Evolutionary conservation across 2,329 filamentous ascomycete species (phyloP), one percentile per base, ranked within the genome.

Genomic region (Neocucurbitaria cava): DNA sequence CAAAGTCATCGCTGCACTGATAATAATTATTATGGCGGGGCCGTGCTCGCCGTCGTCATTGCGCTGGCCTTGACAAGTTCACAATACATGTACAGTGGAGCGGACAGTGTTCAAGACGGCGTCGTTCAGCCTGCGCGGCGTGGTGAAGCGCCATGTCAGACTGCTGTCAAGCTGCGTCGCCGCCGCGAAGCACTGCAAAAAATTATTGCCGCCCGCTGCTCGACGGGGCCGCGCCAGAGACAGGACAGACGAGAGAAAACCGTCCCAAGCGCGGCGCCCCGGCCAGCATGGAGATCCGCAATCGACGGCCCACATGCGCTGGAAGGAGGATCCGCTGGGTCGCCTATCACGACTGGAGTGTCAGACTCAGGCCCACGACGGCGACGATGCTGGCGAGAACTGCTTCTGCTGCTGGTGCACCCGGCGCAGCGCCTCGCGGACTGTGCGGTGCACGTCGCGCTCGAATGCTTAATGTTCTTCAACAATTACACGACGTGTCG

Each of bases 21-120:
- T 35, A 3, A 62, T 56, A 55, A 52, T 58, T 54, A 55, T 61
- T 52, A 40, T 40, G 54, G 54, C 54, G 59, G 56, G 63, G 56
- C 63, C 59, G 63, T 67, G 61, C 56, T 46, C 50, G 45, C 46
- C 13, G 48, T 59, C 61, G 61, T 65, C 59, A 64, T 66, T 59
- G 59, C 56, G 62, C 58, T 52, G 49, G 50, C 56, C 55, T 42
- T 56, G 3, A 20, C 20, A 26, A 26, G n/a, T n/a, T n/a, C 9
- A 26, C 24, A 26, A 9, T 26, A 9, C 24, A 26, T 5, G 24
- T 26, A 26, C 24, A 26, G 5, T 5, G 24, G 24, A 5, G 24
- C 24, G 5, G 24, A n/a, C n/a, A n/a, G n/a, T n/a, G n/a, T n/a
- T n/a, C n/a, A n/a, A n/a, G n/a, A n/a, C n/a, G n/a, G n/a, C n/a